Base-by-base conservation (phyloP, 441 rosid genomes). In the Populus hybrid region DNA sequence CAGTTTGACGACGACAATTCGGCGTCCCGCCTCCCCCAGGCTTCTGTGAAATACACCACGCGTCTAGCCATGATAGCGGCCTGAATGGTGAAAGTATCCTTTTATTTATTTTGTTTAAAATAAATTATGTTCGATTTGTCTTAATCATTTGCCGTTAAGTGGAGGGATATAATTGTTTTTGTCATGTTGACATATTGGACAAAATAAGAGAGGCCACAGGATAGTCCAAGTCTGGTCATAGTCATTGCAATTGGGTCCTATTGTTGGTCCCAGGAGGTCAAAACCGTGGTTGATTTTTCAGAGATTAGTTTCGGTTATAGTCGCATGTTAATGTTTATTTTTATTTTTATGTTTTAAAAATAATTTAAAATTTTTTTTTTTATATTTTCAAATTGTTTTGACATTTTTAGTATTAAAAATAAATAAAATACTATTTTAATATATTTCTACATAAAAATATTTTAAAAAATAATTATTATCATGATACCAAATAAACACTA, bases 81-180 rank as follows among this genome's bases (percentile, higher is more conserved):
- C 8, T 70, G 32, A 23, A 42, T 10, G 61, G 34, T 10, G 61
- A 40, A 24, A 11, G 32, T 4, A 10, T 53, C 61, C 61, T 30
- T 38, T 5, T 21, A 24, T 70, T 12, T 10, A 2, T 30, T 5
- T 46, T 71, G 16, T 8, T 42, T 42, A 6, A 4, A 30, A 1
- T 28, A 0, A 16, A 38, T 40, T 18, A 8, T 70, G 10, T 53
- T 53, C 61, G 61, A 24, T 63, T 70, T 50, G 79, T 81, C 75
- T 18, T 20, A 36, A 34, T 75, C 73, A 74, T 11, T 70, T 61
- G 67, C 82, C 74, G 40, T 64, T 24, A 14, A 35, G 64, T 26
- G 65, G 10, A 77, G 77, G 81, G 81, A 72, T 53, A 70, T 61
- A n/a, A 42, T 77, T 40, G 75, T 65, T 16, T 12, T 40, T 34